phyloP scores from a whole-genome alignment of 305 asterid genomes.

The Fraxinus velutina region DNA sequence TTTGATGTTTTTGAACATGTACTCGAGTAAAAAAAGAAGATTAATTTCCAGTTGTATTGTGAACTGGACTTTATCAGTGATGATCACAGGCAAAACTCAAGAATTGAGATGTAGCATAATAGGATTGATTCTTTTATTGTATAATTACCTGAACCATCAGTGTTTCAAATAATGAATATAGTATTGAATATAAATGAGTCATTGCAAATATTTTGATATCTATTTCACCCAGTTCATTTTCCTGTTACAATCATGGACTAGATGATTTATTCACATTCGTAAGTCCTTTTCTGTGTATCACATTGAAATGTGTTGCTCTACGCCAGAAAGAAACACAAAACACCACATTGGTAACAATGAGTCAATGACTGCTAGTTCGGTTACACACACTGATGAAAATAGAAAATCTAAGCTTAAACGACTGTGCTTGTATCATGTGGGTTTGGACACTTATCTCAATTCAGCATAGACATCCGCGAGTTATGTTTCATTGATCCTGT shows the following conservation, averaged over 20 bases:
- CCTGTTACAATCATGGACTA: neutral
- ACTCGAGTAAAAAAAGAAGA: slow-evolving; percentile 17
- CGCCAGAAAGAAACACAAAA: neutral
- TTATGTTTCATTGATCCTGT: neutral
- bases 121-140: slow-evolving; percentile 45
- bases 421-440: neutral
- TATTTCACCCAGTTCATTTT: neutral
- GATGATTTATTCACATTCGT: neutral
- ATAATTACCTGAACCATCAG: slow-evolving; percentile 25
- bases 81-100: neutral
- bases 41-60: slow-evolving; percentile 18
- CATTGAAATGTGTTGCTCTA: neutral
- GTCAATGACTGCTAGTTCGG: neutral
- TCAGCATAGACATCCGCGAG: neutral
- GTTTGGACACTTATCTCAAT: neutral
- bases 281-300: neutral
- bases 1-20: slow-evolving; percentile 29
- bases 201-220: neutral
- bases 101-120: slow-evolving; percentile 21
- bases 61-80: slow-evolving; percentile 18
- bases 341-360: too few species aligned
- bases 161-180: slow-evolving; percentile 29
- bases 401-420: neutral
- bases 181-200: slow-evolving; percentile 27
- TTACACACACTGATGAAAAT: neutral